Evolutionary conservation across 257 asterid species (phyloP).

Genomic region (Coffea canephora): DNA sequence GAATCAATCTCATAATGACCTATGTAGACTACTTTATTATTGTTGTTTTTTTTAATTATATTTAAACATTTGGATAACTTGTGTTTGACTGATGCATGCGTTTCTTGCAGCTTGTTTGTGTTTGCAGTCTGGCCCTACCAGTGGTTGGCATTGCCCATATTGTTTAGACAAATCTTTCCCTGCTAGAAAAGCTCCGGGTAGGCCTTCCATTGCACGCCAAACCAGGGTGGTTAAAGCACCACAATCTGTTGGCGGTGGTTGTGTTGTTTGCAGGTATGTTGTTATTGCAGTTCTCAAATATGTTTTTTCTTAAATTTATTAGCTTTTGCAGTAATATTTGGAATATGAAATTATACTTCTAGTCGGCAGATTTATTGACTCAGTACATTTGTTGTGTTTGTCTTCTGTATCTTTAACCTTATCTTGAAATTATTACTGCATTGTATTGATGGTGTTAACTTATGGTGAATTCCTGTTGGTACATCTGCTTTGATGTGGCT

Average conservation of each 20-base stretch:
- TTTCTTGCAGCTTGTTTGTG: conserved; percentile 81
- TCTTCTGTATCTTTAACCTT: background rate
- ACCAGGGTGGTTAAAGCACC: conserved; percentile 89
- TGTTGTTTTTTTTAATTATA: background rate
- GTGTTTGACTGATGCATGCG: conserved; percentile 13
- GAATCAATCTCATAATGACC: background rate
- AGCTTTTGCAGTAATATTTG: background rate
- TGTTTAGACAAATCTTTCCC: conserved; percentile 68
- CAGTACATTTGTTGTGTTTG: background rate
- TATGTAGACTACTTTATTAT: no score
- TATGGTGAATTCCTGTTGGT: background rate
- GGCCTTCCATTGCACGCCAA: conserved; percentile 64
- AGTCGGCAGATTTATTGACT: background rate
- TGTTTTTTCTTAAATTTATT: background rate
- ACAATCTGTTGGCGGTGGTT: conserved; percentile 85
- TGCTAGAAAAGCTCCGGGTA: conserved; percentile 58
- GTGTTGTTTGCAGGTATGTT: conserved; percentile 94
- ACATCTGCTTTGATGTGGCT: background rate
- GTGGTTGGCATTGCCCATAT: conserved; percentile 78
- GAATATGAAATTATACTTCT: background rate
- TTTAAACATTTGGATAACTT: background rate
- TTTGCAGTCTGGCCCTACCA: conserved; percentile 45
- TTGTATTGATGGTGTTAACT: background rate
- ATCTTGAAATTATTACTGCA: background rate
- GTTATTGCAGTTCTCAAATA: background rate